A percentile compares a stretch with the other conserved stretches of the same genome.
Conservation (phyloP, 2,329 filamentous ascomycete species). For the Aspergillus arachidicola region DNA sequence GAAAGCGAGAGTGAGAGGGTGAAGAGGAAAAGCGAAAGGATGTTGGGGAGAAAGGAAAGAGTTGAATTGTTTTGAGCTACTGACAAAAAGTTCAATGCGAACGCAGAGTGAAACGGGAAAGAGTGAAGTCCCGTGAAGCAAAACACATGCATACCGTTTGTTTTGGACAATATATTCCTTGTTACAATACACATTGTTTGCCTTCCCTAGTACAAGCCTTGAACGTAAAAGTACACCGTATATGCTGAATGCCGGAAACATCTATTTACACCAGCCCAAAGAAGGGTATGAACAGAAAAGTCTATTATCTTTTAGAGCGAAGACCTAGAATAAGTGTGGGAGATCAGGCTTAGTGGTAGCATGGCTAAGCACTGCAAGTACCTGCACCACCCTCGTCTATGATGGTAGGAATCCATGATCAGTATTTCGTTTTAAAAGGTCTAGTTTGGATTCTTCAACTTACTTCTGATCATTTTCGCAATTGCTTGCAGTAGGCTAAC, state of each 20-base stretch:
- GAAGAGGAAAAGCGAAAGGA: neutral
- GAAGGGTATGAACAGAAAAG: conserved; percentile 1
- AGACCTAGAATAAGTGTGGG: conserved; percentile 2
- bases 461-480: conserved; percentile 62
- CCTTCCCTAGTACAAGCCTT: neutral
- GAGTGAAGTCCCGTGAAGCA: neutral
- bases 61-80: neutral
- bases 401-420: conserved; percentile 7
- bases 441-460: conserved; percentile 18
- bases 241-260: neutral
- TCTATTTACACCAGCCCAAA: neutral
- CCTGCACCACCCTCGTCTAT: conserved; percentile 38
- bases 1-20: neutral
- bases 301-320: conserved; percentile 14
- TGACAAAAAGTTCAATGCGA: neutral
- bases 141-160: neutral
- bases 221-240: neutral
- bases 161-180: neutral
- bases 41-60: neutral
- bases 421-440: conserved; percentile 8
- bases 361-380: conserved; percentile 31
- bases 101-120: neutral
- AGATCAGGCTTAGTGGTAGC: neutral
- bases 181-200: neutral
- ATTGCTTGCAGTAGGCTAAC: conserved; percentile 77